Conservation (phyloP, 495 filamentous ascomycete species). For the Xylaria nigripes region DNA sequence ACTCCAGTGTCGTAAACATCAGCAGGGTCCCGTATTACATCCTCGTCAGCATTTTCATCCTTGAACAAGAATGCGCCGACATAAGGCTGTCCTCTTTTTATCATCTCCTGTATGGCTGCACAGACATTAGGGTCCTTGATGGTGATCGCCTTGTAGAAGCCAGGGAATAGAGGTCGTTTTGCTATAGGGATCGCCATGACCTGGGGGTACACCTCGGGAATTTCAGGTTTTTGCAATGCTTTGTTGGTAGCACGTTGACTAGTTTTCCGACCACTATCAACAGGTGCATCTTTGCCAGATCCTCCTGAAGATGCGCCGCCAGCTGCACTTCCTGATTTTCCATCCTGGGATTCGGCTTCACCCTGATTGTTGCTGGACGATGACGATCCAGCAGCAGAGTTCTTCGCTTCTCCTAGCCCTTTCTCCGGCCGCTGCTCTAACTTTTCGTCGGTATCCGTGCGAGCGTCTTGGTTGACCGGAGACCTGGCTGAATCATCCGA, state of each 20-base stretch:
- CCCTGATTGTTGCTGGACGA: conserved; percentile 24
- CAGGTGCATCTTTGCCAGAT: conserved; percentile 36
- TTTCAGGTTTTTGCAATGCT: conserved; percentile 72
- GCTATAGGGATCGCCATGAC: conserved; percentile 99
- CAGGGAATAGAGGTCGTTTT: conserved; percentile 89
- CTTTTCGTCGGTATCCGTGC: conserved; percentile 39
- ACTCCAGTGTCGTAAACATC: conserved; percentile 95
- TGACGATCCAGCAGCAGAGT: conserved; percentile 30
- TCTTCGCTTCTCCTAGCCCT: conserved; percentile 28
- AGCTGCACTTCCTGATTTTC: conserved; percentile 35
- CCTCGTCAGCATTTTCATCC: conserved; percentile 85
- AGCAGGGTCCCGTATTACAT: conserved; percentile 75
- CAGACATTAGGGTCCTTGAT: conserved; percentile 85
- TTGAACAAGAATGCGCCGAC: conserved; percentile 96
- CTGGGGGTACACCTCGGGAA: conserved; percentile 94
- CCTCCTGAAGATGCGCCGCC: conserved; percentile 34
- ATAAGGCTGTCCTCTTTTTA: conserved; percentile 96
- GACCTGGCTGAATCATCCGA: conserved; percentile 37
- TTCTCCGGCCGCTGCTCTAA: conserved; percentile 34
- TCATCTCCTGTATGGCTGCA: conserved; percentile 86
- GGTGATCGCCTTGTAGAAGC: conserved; percentile 98
- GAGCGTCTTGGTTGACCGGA: conserved; percentile 40
- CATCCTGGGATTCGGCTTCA: conserved; percentile 35
- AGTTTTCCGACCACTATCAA: conserved; percentile 46
- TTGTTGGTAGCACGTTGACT: conserved; percentile 59